phyloP scores from a whole-genome alignment of 2,329 filamentous ascomycete genomes.

The Nemania serpens region DNA sequence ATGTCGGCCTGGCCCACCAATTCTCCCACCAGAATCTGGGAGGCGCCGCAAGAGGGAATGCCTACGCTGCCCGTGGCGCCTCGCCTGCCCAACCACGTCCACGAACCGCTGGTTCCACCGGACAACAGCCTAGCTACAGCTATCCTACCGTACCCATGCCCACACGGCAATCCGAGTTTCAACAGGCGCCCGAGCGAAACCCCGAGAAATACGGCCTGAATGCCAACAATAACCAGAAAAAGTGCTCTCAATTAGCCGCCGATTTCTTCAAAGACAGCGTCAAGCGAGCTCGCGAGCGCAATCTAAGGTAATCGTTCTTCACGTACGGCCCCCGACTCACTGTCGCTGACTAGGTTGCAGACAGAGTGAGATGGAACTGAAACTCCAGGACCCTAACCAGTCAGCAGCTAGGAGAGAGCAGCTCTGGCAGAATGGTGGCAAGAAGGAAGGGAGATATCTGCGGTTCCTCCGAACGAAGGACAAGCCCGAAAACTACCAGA shows the following conservation, averaged over 20 bases:
- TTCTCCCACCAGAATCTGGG: conserved; percentile 96
- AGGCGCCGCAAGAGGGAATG: conserved; percentile 69
- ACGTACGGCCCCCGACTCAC: not conserved
- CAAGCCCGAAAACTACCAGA: conserved; percentile 91
- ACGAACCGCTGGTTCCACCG: conserved; percentile 76
- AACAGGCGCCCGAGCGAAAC: conserved; percentile 81
- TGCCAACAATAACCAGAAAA: conserved; percentile 72
- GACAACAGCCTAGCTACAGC: conserved; percentile 62
- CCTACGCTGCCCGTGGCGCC: conserved; percentile 69
- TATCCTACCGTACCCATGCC: conserved; percentile 74
- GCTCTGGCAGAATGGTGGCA: conserved; percentile 81
- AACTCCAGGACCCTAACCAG: conserved; percentile 77
- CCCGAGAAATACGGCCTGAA: conserved; percentile 74
- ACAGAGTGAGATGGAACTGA: conserved; percentile 88
- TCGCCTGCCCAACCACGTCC: conserved; percentile 74
- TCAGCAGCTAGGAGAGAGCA: conserved; percentile 78
- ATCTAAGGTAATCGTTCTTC: conserved; percentile 70
- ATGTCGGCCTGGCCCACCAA: conserved; percentile 90
- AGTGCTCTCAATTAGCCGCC: conserved; percentile 71
- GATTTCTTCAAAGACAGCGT: conserved; percentile 99
- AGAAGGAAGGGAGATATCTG: conserved; percentile 89
- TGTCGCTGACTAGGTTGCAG: conserved; percentile 51
- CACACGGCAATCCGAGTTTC: conserved; percentile 68
- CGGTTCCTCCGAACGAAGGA: conserved; percentile 94
- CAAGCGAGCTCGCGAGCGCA: conserved; percentile 90